Evolutionary conservation across 495 filamentous ascomycete species (phyloP).

Genomic region (Penicillium dipodomyicola): DNA sequence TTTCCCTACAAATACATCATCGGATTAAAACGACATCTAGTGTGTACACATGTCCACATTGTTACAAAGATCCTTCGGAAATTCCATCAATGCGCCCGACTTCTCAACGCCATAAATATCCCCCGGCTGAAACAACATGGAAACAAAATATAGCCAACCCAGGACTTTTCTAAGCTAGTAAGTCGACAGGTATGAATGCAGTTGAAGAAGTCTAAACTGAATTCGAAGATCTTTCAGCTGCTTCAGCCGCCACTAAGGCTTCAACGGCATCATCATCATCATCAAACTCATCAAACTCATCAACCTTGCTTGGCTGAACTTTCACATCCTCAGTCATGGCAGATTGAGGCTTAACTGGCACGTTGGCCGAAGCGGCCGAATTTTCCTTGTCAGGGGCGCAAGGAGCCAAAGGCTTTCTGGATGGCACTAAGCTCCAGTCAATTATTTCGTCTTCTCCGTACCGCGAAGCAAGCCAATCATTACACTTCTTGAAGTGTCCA

Average conservation of each 20-base stretch:
- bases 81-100: neutral
- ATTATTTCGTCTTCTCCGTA: conserved; percentile 80
- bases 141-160: neutral
- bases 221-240: conserved; percentile 6
- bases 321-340: conserved; percentile 10
- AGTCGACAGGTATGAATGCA: neutral
- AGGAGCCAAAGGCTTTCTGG: conserved; percentile 18
- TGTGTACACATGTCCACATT: neutral
- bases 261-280: conserved; percentile 43
- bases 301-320: conserved; percentile 15
- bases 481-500: conserved; percentile 82
- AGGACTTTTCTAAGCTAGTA: neutral
- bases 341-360: conserved; percentile 5
- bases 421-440: conserved; percentile 73
- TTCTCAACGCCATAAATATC: neutral
- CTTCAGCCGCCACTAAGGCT: conserved; percentile 36
- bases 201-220: neutral
- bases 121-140: neutral
- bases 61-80: neutral
- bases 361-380: conserved; percentile 8
- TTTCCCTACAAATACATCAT: neutral
- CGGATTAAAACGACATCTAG: neutral
- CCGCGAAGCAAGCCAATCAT: conserved; percentile 76
- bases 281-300: conserved; percentile 46
- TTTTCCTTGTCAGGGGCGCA: conserved; percentile 24